Base-by-base conservation (phyloP, 306 rosid genomes). In the Vigna radiata region DNA sequence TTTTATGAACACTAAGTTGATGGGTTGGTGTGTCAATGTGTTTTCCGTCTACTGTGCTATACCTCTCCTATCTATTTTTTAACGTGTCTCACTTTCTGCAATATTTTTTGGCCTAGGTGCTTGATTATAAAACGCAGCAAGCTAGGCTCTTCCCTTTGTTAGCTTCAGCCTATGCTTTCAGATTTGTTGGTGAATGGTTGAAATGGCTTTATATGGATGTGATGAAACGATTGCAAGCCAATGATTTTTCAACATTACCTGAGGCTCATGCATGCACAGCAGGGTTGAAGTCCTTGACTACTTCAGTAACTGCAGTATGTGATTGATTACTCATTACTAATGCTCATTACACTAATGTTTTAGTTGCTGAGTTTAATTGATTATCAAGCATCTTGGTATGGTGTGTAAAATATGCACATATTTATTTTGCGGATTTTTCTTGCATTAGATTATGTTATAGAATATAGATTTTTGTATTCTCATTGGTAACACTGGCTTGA, bases 231-330 rank as follows among this genome's bases (percentile, higher is more conserved):
- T 84, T 95, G 89, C 89, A 85, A 82, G 93, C 91, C 76, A 87
- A 62, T 64, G 97, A 95, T 33, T 95, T 95, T 84, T 86, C 97
- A 8, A 92, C 97, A 36, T 84, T 95, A 84, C 92, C 99, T 7
- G 99, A 95, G 91, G 99, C 92, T 79, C 99, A 95, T 89, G 99
- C 99, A 46, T 95, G 97, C 82, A 95, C 99, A 67, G 99, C 99
- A 1, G 99, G 99, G 68, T 91, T 95, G 90, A 95, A 95, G 83
- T 95, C 97, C 47, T 59, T 95, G 86, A 95, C 99, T 50, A 92
- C 97, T n/a, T 85, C 97, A 74, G 92, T 87, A 68, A 95, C 99
- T 81, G 90, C 99, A 79, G 99, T 95, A 93, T 27, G 99, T 84
- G 46, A 46, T 72, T 65, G 50, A 46, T 72, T 65, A 44, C 58